Evolutionary conservation across 306 rosid species (phyloP), one percentile per base, ranked within the genome.

Genomic region (Prunus fruticosa): DNA sequence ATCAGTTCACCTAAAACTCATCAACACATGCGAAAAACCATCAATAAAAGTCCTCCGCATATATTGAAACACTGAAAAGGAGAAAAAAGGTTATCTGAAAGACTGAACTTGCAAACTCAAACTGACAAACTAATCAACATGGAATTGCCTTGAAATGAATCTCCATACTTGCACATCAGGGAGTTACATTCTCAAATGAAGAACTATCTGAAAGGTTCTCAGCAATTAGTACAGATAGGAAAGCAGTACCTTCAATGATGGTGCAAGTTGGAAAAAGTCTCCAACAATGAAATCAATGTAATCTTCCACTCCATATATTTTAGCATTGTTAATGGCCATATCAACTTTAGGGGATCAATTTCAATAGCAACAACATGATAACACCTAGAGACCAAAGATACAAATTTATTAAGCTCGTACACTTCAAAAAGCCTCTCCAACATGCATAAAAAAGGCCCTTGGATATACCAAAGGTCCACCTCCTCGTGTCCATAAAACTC

Each of bases 211-310:
- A 68, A 53, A 73, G 38, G 53, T 25, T 69, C 75, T 28, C 51
- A 81, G 20, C 16, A 18, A 46, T 27, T 56, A 41, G n/a, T 6
- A 65, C 51, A 16, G 23, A 12, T 28, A 62, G 30, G 51, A 66
- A 67, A 11, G 46, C 54, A 23, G 69, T 79, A 76, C 86, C 83
- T 70, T 79, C 75, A 83, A 51, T 11, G 75, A 79, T 4, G 86
- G 83, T 11, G 83, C 83, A 71, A 83, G 86, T 41, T 64, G 62
- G 34, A 83, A 78, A 72, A 83, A 83, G 53, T 83, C 86, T 34
- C 86, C 86, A 56, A 83, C 81, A 49, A 79, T 71, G 75, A 83
- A 79, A 75, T 79, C 86, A 2, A 83, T 79, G 64, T 49, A 57
- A 25, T 79, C 83, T 71, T 83, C 75, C 46, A 79, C 81, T 47